Conservation (phyloP, 768 basidiomycete genomes). For the Multifurca ochricompacta region DNA sequence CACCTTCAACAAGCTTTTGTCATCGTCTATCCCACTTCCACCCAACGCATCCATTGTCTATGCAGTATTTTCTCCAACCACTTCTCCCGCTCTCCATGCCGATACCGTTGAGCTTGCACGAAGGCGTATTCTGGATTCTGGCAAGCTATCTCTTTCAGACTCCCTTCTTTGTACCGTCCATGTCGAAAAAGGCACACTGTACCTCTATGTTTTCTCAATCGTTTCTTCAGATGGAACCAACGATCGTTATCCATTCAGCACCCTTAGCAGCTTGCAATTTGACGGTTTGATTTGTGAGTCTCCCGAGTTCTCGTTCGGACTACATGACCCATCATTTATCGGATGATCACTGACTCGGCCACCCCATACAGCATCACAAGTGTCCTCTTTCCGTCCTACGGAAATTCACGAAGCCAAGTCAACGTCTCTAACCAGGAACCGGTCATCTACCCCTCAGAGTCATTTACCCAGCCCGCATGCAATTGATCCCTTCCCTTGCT, state of each 20-base stretch:
- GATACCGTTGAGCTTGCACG: conserved; percentile 52
- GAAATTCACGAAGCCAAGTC: conserved; percentile 48
- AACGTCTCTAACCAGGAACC: conserved; percentile 32
- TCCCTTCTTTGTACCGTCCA: conserved; percentile 47
- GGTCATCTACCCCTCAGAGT: conserved; percentile 33
- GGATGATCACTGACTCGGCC: conserved; percentile 3
- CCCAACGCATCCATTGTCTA: conserved; percentile 37
- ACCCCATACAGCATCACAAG: conserved; percentile 33
- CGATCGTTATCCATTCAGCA: conserved; percentile 26
- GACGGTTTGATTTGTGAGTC: conserved; percentile 48
- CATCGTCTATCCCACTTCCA: conserved; percentile 41
- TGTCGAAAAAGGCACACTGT: conserved; percentile 35
- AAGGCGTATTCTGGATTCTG: conserved; percentile 36
- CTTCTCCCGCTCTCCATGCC: conserved; percentile 24
- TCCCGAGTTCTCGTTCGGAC: conserved; percentile 4
- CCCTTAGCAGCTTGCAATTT: conserved; percentile 35
- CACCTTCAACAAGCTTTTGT: conserved; percentile 36
- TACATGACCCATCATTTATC: neutral
- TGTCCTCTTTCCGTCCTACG: conserved; percentile 38
- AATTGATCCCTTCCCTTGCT: conserved; percentile 15
- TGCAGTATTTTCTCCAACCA: conserved; percentile 35
- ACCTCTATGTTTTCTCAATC: conserved; percentile 54
- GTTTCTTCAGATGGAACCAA: conserved; percentile 30
- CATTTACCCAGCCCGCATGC: conserved; percentile 17
- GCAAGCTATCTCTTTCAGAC: conserved; percentile 35